Conservation (phyloP, 441 rosid genomes). For the Biscutella laevigata region DNA sequence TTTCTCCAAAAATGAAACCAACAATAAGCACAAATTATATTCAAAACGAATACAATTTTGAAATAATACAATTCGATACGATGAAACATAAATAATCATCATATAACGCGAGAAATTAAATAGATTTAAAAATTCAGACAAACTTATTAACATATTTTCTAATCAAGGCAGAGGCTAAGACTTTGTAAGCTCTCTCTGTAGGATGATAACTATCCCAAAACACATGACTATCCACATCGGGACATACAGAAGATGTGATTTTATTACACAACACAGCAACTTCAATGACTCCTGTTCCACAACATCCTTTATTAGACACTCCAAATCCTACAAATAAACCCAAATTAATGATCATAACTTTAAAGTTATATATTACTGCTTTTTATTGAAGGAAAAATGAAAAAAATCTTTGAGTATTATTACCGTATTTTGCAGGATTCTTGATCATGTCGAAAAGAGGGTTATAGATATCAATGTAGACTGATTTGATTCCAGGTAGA, state of each 20-base stretch:
- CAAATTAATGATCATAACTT: neutral
- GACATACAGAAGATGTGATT: constrained; percentile 30
- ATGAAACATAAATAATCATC: neutral
- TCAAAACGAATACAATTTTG: neutral
- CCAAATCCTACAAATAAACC: constrained; percentile 41
- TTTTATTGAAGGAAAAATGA: neutral
- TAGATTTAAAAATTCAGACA: constrained; percentile 7
- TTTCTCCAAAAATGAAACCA: neutral
- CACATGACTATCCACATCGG: constrained; percentile 31
- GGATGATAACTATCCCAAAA: constrained; percentile 82
- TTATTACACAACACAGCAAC: constrained; percentile 44
- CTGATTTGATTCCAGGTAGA: constrained; percentile 29
- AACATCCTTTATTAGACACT: constrained; percentile 44
- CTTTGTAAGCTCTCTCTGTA: constrained; percentile 44
- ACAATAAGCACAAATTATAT: neutral
- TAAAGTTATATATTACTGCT: neutral
- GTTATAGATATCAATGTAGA: constrained; percentile 45
- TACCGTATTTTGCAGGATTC: constrained; percentile 46
- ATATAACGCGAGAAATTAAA: neutral
- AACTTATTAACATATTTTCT: constrained; percentile 24
- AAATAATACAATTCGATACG: neutral
- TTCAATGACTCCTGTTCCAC: constrained; percentile 59
- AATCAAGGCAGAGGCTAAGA: constrained; percentile 13
- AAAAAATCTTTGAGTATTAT: neutral
- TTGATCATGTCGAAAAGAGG: constrained; percentile 44